These are phyloP conservation scores for Rhizopus sp. DNA, from an alignment of 371 early-diverging fungal species.

Conservation along the genomic window DNA sequence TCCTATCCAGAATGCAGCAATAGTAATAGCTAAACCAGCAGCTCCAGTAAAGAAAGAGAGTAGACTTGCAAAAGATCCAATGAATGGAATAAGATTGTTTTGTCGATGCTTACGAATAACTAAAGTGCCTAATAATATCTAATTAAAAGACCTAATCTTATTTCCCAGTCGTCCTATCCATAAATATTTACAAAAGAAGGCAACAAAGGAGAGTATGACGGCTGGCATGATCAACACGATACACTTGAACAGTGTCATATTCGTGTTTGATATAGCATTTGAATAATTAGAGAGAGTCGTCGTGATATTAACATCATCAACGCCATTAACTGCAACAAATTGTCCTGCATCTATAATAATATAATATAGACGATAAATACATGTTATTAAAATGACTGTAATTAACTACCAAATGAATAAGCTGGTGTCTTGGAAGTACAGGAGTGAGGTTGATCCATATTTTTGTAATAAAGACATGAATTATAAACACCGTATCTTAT, in stretches of 20 bases:
- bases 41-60: constrained; percentile 26
- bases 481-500: constrained; percentile 41
- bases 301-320: constrained; percentile 9
- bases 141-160: neutral
- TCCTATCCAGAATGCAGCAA: constrained; percentile 30
- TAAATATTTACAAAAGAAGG: constrained; percentile 22
- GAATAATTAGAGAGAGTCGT: neutral
- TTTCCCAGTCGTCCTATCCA: neutral
- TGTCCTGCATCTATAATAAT: constrained; percentile 15
- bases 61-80: constrained; percentile 26
- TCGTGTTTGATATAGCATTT: constrained; percentile 6
- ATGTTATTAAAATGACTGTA: neutral
- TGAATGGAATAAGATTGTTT: constrained; percentile 30
- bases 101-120: constrained; percentile 21
- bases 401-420: constrained; percentile 28
- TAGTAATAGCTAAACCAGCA: constrained; percentile 25
- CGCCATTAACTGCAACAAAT: constrained; percentile 19
- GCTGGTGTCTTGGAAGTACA: constrained; percentile 23
- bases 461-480: constrained; percentile 33
- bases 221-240: constrained; percentile 34
- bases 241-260: constrained; percentile 17
- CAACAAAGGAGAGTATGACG: constrained; percentile 27
- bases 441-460: constrained; percentile 8
- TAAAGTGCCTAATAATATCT: constrained; percentile 10
- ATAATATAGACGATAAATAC: neutral